Conservation (phyloP, 2,329 filamentous ascomycete genomes). For the Plenodomus biglobosus region DNA sequence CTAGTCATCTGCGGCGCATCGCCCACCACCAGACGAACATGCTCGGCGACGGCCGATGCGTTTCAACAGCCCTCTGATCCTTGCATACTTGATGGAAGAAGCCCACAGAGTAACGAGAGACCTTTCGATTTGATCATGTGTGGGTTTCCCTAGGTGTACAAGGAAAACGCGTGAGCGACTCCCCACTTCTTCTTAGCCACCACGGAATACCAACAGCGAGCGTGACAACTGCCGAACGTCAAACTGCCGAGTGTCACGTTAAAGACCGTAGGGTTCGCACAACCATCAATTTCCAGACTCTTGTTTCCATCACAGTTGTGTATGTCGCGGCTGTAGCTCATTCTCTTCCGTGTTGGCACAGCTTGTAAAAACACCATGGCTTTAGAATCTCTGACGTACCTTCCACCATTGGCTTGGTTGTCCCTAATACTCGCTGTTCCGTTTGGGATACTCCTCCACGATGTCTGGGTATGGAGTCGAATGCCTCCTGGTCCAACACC, state of each 20-base stretch:
- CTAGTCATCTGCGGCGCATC: too few relatives aligned
- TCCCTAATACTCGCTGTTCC: slow-evolving; percentile 31
- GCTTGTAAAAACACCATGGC: slow-evolving; percentile 24
- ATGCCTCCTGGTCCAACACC: slow-evolving; percentile 53
- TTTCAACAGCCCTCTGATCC: too few relatives aligned
- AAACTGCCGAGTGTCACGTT: slow-evolving; percentile 27
- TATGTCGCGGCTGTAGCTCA: neutral
- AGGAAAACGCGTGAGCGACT: neutral
- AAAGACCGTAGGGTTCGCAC: neutral
- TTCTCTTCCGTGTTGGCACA: neutral
- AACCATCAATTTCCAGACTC: slow-evolving; percentile 6
- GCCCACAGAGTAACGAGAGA: too few relatives aligned
- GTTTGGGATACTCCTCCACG: slow-evolving; percentile 26
- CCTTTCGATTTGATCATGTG: too few relatives aligned
- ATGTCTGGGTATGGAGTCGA: slow-evolving; percentile 35
- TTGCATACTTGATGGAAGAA: too few relatives aligned
- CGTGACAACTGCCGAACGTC: slow-evolving; percentile 2
- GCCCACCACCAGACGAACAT: too few relatives aligned
- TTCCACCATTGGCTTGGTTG: slow-evolving; percentile 27
- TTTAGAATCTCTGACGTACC: slow-evolving; percentile 21
- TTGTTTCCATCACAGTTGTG: neutral
- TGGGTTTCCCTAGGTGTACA: too few relatives aligned
- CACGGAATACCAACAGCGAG: slow-evolving; percentile 17
- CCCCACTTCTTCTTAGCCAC: slow-evolving; percentile 12
- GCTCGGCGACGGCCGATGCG: too few relatives aligned